Percentiles rank a stretch among this genome's conserved stretches.
phyloP scores from a whole-genome alignment of 805 yeast genomes.

The Sungouiozyma ichnusensis region DNA sequence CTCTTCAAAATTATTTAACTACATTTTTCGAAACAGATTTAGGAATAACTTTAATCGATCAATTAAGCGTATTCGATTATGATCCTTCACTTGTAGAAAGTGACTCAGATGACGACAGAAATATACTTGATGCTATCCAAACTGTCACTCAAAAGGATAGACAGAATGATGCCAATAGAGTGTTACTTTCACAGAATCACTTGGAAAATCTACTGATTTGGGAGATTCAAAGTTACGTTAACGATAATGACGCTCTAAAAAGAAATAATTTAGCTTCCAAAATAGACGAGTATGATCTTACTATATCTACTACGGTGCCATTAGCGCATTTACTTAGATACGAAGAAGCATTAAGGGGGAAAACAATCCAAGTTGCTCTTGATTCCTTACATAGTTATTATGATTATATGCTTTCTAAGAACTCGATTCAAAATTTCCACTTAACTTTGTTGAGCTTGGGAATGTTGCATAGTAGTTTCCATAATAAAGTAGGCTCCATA shows the following conservation, averaged over 20 bases:
- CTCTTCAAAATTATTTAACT: neutral
- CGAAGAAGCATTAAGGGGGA: conserved; percentile 2
- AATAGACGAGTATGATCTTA: conserved; percentile 13
- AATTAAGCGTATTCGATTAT: neutral
- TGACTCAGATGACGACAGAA: conserved; percentile 4
- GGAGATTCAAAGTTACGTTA: conserved; percentile 9
- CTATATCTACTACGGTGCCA: conserved; percentile 15
- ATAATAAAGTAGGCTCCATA: conserved; percentile 57
- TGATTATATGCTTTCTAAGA: conserved; percentile 65
- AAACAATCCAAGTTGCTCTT: conserved; percentile 29
- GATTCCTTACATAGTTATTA: conserved; percentile 51
- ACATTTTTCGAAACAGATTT: neutral
- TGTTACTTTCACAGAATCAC: conserved; percentile 11
- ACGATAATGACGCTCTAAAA: neutral
- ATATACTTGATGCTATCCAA: conserved; percentile 7
- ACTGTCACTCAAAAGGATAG: neutral
- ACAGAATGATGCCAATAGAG: neutral
- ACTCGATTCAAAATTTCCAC: conserved; percentile 57
- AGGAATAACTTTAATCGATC: neutral
- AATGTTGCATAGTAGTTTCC: conserved; percentile 57
- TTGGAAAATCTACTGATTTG: conserved; percentile 18
- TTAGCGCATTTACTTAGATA: conserved; percentile 16
- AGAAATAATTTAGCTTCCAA: conserved; percentile 2
- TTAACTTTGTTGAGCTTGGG: conserved; percentile 68
- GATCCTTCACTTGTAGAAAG: neutral